Evolutionary conservation across 495 filamentous ascomycete species (phyloP).

Genomic region (Tuber indicum): DNA sequence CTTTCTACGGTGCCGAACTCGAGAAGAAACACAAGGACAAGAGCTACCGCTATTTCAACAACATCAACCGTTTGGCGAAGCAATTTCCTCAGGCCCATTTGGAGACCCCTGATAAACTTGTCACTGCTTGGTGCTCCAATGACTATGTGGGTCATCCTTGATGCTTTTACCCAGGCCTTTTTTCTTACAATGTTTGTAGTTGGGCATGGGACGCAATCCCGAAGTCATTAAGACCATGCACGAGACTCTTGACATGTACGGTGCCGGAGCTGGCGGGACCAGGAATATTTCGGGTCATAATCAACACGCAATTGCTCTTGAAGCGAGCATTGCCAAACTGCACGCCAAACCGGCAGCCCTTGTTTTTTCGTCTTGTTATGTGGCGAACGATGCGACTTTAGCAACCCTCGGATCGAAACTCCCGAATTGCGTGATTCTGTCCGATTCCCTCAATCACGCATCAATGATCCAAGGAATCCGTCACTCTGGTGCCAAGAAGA

Average conservation of each 20-base stretch:
- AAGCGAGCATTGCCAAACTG: constrained; percentile 76
- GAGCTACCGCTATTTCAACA: constrained; percentile 99
- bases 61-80: constrained; percentile 96
- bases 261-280: constrained; percentile 90
- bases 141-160: constrained; percentile 57
- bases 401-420: constrained; percentile 93
- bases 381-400: constrained; percentile 95
- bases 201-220: constrained; percentile 91
- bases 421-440: constrained; percentile 91
- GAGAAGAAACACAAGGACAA: constrained; percentile 99
- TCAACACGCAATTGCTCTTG: constrained; percentile 79
- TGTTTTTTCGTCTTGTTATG: constrained; percentile 94
- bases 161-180: neutral
- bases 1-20: constrained; percentile 78
- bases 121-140: constrained; percentile 98
- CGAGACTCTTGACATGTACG: constrained; percentile 86
- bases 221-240: constrained; percentile 89
- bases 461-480: constrained; percentile 99
- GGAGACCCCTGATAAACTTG: constrained; percentile 71
- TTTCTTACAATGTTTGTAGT: constrained; percentile 24
- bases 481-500: constrained; percentile 89
- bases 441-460: constrained; percentile 92
- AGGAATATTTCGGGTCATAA: constrained; percentile 98
- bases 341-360: constrained; percentile 84
- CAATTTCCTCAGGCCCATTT: constrained; percentile 95